Evolutionary conservation across 1,284 basidiomycete genomes (phyloP), one percentile per base, ranked within the genome.

Genomic region (Moniliella sp.): DNA sequence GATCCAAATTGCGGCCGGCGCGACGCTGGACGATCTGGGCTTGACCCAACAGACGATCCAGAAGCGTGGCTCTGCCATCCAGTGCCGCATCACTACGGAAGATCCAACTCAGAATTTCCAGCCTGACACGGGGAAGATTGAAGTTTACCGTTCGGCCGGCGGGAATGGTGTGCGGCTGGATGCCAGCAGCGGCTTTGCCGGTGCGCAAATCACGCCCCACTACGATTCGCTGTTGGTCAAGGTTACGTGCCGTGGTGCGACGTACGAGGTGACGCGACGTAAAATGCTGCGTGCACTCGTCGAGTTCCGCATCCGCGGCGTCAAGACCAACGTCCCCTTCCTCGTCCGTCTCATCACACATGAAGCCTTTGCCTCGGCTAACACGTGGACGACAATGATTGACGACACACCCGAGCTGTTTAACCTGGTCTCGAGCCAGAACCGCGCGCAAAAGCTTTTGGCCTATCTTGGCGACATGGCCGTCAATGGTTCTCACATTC

Each of bases 381-480:
- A 81, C 67, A 94, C 91, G 13, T 99, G 91, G 91, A 99, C 55
- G n/a, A 58, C 55, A 18, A 57, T 58, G 55, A 97, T 99, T 62
- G 91, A 99, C 61, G 91, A 99, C 65, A 94, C 86, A 2, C n/a
- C n/a, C n/a, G 86, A 93, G 61, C 74, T 97, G 46, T 97, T 97
- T 76, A 91, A 88, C 65, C 74, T 97, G 39, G 84, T 97, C 4
- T 79, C 82, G 58, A 86, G 78, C 56, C 84, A 88, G 65, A 99
- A 97, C 66, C 80, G 91, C 65, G 91, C 91, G 2, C 88, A 94
- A n/a, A 97, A 97, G 64, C 66, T 97, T 36, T 71, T 99, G 30
- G 76, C 80, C 4, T 99, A 97, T 65, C 76, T 99, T 29, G 91
- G 91, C 45, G 91, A 99, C 63, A 72, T 99, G 33, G 78, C 82